A percentile compares a stretch with the other conserved stretches of the same genome.
phyloP scores from a whole-genome alignment of 176 grass and related monocot genomes.

The Oryza longistaminata region DNA sequence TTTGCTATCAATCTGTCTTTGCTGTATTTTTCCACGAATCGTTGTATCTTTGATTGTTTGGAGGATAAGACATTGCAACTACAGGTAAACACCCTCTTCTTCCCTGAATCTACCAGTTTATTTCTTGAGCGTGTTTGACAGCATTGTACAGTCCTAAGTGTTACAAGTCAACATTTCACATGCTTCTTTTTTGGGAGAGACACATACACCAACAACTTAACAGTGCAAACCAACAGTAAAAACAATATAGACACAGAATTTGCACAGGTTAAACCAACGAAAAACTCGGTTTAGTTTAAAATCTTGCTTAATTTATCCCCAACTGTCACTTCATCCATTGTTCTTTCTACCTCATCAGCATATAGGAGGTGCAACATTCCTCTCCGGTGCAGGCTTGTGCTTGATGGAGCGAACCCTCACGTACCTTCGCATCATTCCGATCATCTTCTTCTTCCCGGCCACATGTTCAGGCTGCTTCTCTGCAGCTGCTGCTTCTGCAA shows the following conservation, averaged over 20 bases:
- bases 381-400: conserved; percentile 15
- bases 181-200: no score
- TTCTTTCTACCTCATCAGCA: conserved; percentile 3
- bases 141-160: neutral
- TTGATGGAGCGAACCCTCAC: conserved; percentile 21
- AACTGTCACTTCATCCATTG: neutral
- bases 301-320: neutral
- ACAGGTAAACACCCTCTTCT: neutral
- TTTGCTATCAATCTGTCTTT: neutral
- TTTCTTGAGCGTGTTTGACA: neutral
- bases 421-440: conserved; percentile 30
- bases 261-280: neutral
- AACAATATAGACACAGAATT: neutral
- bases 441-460: conserved; percentile 10
- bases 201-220: neutral
- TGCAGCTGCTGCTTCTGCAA: neutral
- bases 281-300: neutral
- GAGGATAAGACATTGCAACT: neutral
- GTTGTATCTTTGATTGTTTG: neutral
- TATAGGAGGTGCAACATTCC: neutral
- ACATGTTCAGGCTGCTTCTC: neutral
- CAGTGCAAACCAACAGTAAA: neutral
- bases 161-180: no score
- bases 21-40: no score
- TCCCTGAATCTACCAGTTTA: neutral